These are phyloP conservation scores for Truncatella angustata DNA, from an alignment of 2,329 filamentous ascomycete species.

Conservation along the genomic window DNA sequence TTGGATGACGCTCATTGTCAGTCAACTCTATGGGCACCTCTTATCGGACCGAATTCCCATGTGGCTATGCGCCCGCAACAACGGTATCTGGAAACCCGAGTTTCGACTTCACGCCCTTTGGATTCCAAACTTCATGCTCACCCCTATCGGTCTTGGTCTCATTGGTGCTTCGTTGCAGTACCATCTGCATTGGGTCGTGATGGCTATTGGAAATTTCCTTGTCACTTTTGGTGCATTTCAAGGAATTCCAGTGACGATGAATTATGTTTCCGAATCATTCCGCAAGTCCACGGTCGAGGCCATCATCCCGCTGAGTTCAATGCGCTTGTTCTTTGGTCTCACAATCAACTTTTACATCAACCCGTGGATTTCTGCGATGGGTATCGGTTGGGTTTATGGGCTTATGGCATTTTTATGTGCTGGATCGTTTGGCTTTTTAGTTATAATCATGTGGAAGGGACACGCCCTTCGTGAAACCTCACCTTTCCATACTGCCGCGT, in stretches of 20 bases:
- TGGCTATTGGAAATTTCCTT: not conserved
- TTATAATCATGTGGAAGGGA: not conserved
- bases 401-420: not conserved
- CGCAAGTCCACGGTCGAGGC: not conserved
- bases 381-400: not conserved
- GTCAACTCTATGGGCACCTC: not conserved
- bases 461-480: not conserved
- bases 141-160: not conserved
- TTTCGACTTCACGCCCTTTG: not conserved
- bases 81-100: slow-evolving; percentile 1
- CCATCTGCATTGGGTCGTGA: slow-evolving; percentile 1
- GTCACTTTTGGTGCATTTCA: not conserved
- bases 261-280: slow-evolving; percentile 1
- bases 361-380: not conserved
- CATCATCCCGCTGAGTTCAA: not conserved
- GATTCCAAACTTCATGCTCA: not conserved
- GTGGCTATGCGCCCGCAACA: not conserved
- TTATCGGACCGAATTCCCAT: not conserved
- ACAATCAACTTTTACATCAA: not conserved
- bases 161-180: not conserved
- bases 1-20: not conserved
- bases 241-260: not conserved
- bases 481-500: not conserved
- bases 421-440: not conserved
- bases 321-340: not conserved